Conservation (phyloP, 2,329 filamentous ascomycete genomes). For the Colletotrichum gloeosporioides region DNA sequence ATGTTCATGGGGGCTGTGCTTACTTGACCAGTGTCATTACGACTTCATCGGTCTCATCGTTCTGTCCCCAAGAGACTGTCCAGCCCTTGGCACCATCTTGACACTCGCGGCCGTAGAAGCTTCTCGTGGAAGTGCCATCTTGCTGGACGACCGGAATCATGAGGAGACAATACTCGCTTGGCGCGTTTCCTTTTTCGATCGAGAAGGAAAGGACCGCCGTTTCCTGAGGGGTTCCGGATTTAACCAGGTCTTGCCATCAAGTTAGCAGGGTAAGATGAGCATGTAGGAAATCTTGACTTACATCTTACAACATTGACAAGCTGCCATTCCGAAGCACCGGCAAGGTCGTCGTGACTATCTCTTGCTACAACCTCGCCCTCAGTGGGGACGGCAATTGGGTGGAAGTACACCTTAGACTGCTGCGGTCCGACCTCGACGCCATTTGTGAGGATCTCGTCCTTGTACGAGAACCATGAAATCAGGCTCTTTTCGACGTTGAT, state of each 20-base stretch:
- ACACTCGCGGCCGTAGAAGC: constrained; percentile 30
- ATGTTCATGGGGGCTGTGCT: too few species aligned
- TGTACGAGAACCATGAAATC: background rate
- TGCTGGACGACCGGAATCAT: background rate
- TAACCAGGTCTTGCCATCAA: background rate
- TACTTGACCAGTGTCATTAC: constrained; percentile 32
- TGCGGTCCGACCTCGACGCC: background rate
- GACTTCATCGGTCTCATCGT: constrained; percentile 28
- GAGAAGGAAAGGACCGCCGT: background rate
- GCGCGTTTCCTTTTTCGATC: background rate
- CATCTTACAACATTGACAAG: constrained; percentile 16
- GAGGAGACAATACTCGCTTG: constrained; percentile 23
- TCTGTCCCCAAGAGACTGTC: constrained; percentile 37
- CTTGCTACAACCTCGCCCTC: background rate
- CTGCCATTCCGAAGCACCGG: constrained; percentile 9
- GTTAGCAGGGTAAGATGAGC: background rate
- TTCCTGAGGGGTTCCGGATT: background rate
- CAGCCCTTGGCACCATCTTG: constrained; percentile 24
- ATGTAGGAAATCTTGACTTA: background rate
- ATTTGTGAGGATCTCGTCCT: background rate
- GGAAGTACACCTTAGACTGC: background rate
- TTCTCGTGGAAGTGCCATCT: constrained; percentile 23
- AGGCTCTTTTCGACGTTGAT: background rate
- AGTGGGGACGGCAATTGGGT: background rate
- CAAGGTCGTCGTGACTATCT: background rate